Conservation (phyloP, 345 rosid species). For the Euphorbia lathyris region DNA sequence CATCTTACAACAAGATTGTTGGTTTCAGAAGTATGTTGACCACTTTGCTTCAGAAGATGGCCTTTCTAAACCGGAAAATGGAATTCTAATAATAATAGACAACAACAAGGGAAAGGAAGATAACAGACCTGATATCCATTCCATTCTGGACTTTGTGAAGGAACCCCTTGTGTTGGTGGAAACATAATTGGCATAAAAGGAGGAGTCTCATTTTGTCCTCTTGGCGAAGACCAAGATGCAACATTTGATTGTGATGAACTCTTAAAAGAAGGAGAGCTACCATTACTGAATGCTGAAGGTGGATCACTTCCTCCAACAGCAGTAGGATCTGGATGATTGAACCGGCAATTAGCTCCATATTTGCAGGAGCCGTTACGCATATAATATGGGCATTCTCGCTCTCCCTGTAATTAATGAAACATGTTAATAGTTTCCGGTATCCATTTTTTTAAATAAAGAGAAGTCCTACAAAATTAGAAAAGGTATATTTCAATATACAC, state of each 20-base stretch:
- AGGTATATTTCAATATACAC: background rate
- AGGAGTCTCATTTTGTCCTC: slow-evolving; percentile 45
- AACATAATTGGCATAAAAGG: slow-evolving; percentile 57
- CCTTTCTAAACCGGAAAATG: no score
- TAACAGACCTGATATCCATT: slow-evolving; percentile 74
- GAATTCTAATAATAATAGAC: background rate
- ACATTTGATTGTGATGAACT: slow-evolving; percentile 49
- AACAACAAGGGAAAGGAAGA: background rate
- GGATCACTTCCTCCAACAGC: slow-evolving; percentile 46
- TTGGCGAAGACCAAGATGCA: slow-evolving; percentile 70
- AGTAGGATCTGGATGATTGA: slow-evolving; percentile 92
- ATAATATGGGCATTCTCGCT: slow-evolving; percentile 77
- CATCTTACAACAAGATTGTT: no score
- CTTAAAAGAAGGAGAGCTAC: slow-evolving; percentile 48
- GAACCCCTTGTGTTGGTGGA: slow-evolving; percentile 56
- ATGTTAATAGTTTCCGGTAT: slow-evolving; percentile 3
- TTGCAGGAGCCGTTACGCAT: slow-evolving; percentile 98
- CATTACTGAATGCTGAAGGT: slow-evolving; percentile 47
- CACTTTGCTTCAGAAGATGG: no score
- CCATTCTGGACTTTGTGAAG: slow-evolving; percentile 66
- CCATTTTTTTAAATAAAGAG: background rate
- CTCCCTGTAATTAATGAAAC: slow-evolving; percentile 47
- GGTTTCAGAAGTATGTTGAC: no score
- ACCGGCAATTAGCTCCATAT: slow-evolving; percentile 75
- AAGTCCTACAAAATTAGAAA: background rate